Percentiles rank a stretch among this genome's conserved stretches.
Evolutionary conservation across 768 basidiomycete species (phyloP).

Genomic region (Russula ochroleuca): DNA sequence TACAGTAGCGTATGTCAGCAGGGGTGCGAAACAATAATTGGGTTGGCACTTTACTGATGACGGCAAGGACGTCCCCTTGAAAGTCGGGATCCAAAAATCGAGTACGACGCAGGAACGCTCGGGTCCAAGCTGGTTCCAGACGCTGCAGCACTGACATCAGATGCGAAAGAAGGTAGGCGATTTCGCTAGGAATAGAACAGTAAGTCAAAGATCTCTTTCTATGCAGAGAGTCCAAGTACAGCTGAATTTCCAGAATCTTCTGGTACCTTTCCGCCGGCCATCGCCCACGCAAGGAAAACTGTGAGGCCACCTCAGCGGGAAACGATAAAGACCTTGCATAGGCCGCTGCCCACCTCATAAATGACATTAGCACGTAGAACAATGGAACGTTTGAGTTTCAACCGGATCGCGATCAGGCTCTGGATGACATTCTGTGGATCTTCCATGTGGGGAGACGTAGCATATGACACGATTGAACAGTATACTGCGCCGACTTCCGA

Average conservation of each 20-base stretch:
- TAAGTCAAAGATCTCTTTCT: conserved; percentile 8
- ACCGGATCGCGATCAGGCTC: conserved; percentile 67
- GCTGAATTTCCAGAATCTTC: conserved; percentile 59
- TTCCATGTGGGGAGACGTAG: conserved; percentile 49
- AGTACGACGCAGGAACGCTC: conserved; percentile 69
- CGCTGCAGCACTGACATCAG: conserved; percentile 67
- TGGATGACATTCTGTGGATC: conserved; percentile 55
- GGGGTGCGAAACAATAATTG: neutral
- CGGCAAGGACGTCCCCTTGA: conserved; percentile 79
- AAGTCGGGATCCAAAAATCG: conserved; percentile 75
- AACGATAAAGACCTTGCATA: neutral
- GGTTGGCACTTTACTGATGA: conserved; percentile 53
- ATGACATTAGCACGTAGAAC: conserved; percentile 53
- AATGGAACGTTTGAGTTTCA: conserved; percentile 63
- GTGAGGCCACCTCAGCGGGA: conserved; percentile 12
- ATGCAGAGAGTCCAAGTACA: conserved; percentile 41
- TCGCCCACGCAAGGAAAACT: conserved; percentile 72
- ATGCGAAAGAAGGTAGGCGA: conserved; percentile 65
- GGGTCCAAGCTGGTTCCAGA: conserved; percentile 72
- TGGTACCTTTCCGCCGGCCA: conserved; percentile 83
- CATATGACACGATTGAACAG: conserved; percentile 71
- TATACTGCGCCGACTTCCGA: conserved; percentile 66
- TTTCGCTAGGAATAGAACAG: conserved; percentile 44
- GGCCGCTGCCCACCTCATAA: conserved; percentile 58
- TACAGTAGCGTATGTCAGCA: neutral